A percentile compares a stretch with the other conserved stretches of the same genome.
Evolutionary conservation across 306 rosid genomes (phyloP).

Genomic region (Cucumis hystrix): DNA sequence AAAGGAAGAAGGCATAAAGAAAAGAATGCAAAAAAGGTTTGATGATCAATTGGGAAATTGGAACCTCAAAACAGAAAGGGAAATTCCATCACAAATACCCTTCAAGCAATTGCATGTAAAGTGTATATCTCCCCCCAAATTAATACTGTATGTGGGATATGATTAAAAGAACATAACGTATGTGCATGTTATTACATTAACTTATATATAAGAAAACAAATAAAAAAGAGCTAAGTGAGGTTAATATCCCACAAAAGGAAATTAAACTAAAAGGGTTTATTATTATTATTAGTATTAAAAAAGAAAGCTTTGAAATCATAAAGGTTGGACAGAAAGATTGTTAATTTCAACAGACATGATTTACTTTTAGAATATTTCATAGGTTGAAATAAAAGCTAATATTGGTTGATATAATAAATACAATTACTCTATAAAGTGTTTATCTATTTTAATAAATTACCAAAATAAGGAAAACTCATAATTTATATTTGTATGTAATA

Average conservation of each 20-base stretch:
- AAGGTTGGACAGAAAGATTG: background rate
- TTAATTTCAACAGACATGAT: background rate
- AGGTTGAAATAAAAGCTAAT: background rate
- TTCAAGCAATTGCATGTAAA: too few relatives aligned
- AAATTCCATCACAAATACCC: background rate
- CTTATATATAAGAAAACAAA: background rate
- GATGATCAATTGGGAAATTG: background rate
- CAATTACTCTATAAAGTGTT: background rate
- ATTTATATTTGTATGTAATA: too few relatives aligned
- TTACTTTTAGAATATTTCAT: background rate
- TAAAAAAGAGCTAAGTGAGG: background rate
- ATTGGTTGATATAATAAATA: background rate
- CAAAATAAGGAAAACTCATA: background rate
- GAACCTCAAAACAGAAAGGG: background rate
- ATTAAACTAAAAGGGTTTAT: background rate
- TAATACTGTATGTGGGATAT: background rate
- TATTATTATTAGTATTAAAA: too few relatives aligned
- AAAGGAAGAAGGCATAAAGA: constrained; percentile 23
- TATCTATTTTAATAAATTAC: background rate
- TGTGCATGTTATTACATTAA: background rate
- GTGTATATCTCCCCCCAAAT: background rate
- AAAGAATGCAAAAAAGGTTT: constrained; percentile 24
- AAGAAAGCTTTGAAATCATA: background rate
- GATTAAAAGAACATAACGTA: background rate
- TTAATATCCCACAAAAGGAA: background rate